Conservation (phyloP, 345 rosid species). For the Syzygium grande region DNA sequence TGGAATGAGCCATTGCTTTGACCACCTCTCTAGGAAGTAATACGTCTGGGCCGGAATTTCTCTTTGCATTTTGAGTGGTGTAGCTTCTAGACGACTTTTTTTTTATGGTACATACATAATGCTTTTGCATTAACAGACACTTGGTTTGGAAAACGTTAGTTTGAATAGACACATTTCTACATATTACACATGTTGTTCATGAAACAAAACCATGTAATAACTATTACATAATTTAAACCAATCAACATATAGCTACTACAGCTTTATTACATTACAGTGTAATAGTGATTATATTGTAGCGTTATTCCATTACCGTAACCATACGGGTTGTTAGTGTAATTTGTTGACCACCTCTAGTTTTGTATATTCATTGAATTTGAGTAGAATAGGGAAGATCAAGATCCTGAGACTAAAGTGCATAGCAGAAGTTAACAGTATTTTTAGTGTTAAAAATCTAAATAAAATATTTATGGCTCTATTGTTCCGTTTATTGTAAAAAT, state of each 20-base stretch:
- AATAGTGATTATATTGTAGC: not conserved
- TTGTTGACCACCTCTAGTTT: not conserved
- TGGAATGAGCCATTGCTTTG: not conserved
- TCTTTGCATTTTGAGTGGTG: not conserved
- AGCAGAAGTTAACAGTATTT: not conserved
- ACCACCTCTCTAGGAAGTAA: not conserved
- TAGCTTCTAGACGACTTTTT: not conserved
- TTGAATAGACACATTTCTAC: not conserved
- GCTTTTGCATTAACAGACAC: not conserved
- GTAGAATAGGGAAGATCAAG: not conserved
- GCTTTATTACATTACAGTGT: not conserved
- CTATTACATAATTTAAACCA: not conserved
- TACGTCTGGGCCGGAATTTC: too few species aligned
- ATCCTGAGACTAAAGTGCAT: not conserved
- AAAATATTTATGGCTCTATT: not conserved
- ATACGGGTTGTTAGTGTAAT: not conserved
- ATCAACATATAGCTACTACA: not conserved
- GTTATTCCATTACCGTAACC: not conserved
- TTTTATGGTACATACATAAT: not conserved
- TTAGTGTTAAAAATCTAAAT: not conserved
- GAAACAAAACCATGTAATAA: not conserved
- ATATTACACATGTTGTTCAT: not conserved
- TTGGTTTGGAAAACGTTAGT: not conserved
- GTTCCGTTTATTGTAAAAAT: not conserved
- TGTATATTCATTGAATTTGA: not conserved